Evolutionary conservation across 2,329 filamentous ascomycete species (phyloP), one percentile per base, ranked within the genome.

Genomic region (Penicillium oxalicum): DNA sequence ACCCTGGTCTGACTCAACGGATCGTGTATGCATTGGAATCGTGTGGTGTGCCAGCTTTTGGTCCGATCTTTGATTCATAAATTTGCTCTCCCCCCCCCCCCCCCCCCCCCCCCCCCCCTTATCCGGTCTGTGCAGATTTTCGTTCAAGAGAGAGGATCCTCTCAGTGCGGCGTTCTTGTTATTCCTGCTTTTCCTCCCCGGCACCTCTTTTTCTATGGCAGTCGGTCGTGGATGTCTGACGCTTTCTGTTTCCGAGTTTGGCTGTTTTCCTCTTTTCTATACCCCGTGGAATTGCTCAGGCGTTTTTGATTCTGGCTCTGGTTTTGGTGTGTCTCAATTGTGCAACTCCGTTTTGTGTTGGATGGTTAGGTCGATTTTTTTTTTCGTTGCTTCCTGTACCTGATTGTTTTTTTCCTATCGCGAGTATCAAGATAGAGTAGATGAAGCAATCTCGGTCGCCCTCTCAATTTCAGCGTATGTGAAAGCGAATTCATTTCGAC

Each of bases 51-150:
- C 76, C 80, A 2, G 84, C 84, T 7, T 89, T 79, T 68, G 87
- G 86, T 5, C 83, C 86, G 7, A 87, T 90, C 58, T 90, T 84
- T 71, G 87, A 90, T 67, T 82, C 78, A 38, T 82, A 63, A 64
- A 27, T 37, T 26, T 27, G 35, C 43, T 49, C 42, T 29, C 25
- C 11, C 39, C 18, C 18, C 18, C 2, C 18, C 18, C 18, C 18
- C 2, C 2, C 18, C 2, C 2, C 25, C 11, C 39, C 18, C 18
- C 18, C 2, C 18, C 18, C 18, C 18, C 2, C 2, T n/a, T n/a
- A n/a, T n/a, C n/a, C n/a, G n/a, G 18, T 18, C 18, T 18, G 18
- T 18, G 18, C 18, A 18, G 18, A 18, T 18, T 18, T 18, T 1
- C 18, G 18, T 18, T 18, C 18, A 18, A 18, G 18, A 18, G 18